These are phyloP conservation scores for Cenchrus purpureus DNA, from an alignment of 176 grass and related monocot genomes.

Conservation along the genomic window DNA sequence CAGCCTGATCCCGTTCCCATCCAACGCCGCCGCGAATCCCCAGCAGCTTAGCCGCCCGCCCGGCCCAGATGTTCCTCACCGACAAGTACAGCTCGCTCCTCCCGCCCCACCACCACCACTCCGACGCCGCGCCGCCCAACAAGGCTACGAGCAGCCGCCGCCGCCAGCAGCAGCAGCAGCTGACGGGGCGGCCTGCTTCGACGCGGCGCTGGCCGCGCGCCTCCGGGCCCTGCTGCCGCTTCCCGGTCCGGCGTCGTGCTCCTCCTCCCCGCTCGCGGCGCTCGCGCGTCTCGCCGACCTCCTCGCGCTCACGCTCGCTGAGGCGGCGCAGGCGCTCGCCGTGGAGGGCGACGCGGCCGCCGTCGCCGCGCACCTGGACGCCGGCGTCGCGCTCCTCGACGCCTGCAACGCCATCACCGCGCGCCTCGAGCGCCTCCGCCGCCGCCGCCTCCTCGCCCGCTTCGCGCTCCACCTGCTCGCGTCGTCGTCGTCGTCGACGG, in stretches of 20 bases:
- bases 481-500: not conserved
- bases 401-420: conserved; percentile 69
- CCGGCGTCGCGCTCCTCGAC: conserved; percentile 68
- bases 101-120: conserved; percentile 13
- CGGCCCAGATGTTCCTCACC: conserved; percentile 66
- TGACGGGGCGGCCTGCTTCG: conserved; percentile 33
- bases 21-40: conserved; percentile 18
- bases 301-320: conserved; percentile 57
- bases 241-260: not conserved
- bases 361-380: conserved; percentile 52
- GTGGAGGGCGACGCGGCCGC: conserved; percentile 19
- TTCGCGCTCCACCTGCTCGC: conserved; percentile 69
- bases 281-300: conserved; percentile 46
- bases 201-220: conserved; percentile 45
- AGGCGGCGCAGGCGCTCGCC: conserved; percentile 40
- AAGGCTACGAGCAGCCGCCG: not conserved
- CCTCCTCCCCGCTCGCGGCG: conserved; percentile 46
- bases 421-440: conserved; percentile 53
- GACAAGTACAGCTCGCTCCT: conserved; percentile 58
- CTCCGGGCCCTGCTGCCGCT: conserved; percentile 41
- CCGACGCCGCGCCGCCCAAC: not conserved
- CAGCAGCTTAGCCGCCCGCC: not conserved
- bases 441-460: conserved; percentile 63
- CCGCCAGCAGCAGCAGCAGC: not conserved
- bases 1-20: not conserved